Evolutionary conservation across 352 stramenopile genomes (phyloP), one percentile per base, ranked within the genome.

Genomic region (Phytophthora pluvialis): DNA sequence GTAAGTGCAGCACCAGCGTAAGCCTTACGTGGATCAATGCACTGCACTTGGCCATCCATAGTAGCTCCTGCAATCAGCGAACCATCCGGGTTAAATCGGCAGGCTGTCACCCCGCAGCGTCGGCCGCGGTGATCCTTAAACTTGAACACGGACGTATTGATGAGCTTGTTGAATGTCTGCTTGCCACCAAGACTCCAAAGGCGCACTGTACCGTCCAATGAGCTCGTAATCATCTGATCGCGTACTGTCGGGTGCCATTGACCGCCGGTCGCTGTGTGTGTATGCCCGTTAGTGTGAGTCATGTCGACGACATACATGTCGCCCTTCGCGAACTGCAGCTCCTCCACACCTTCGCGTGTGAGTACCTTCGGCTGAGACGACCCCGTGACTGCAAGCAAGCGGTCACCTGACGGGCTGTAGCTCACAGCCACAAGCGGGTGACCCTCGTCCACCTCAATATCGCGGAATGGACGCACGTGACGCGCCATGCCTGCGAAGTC

Each of bases 271-370:
- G 87, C 71, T 1, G 80, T 69, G 70, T 94, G 83, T 33, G 88
- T 95, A 65, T 95, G 88, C 7, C 88, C 88, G 28, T 89, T 88
- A 10, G 88, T 95, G 53, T 94, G 79, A 0, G 75, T 80, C 88
- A 95, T 95, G 57, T 95, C 88, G 31, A 93, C 75, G 16, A 94
- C 80, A 63, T 95, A 95, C 85, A 94, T 94, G 60, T 95, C 87
- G 26, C 87, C 87, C 44, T 89, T 93, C 16, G 81, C 80, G 38
- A 93, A 93, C 38, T 95, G 85, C 0, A 93, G 38, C 63, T 94
- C 82, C 35, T 89, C 81, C 5, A 94, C 82, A 21, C 87, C 87
- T 76, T 95, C 87, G 18, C 87, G 78, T 7, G 78, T 81, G 36
- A 95, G 63, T 21, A 95, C 65, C 53, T 94, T 94, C 0, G 87